These are phyloP conservation scores for Cladochytrium replicatum DNA, from an alignment of 192 early-diverging fungal genomes.

Conservation along the genomic window DNA sequence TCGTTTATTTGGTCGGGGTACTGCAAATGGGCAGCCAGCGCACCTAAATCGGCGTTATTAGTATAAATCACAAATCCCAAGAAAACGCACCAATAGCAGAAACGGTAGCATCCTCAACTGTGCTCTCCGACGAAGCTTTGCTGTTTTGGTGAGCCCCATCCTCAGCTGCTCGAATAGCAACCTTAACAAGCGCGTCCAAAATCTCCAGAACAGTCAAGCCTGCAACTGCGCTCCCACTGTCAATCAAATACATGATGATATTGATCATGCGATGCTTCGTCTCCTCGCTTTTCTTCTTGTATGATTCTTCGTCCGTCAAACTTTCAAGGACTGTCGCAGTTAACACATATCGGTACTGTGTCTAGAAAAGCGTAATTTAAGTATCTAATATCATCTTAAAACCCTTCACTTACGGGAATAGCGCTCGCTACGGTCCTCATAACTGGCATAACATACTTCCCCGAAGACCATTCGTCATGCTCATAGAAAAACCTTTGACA, in stretches of 20 bases:
- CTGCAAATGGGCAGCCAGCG: slow-evolving; percentile 11
- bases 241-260: too few species aligned
- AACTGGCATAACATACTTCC: slow-evolving; percentile 6
- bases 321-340: slow-evolving; percentile 15
- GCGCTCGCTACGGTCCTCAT: slow-evolving; percentile 2
- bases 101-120: too few species aligned
- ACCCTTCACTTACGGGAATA: not conserved
- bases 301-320: slow-evolving; percentile 2
- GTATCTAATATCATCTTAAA: not conserved
- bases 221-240: slow-evolving; percentile 6
- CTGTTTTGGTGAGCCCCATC: too few species aligned
- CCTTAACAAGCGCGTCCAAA: slow-evolving; percentile 15
- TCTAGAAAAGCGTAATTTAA: too few species aligned
- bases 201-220: slow-evolving; percentile 25
- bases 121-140: too few species aligned
- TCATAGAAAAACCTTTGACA: slow-evolving; percentile 19
- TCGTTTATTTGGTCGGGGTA: slow-evolving; percentile 32
- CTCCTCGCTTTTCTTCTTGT: too few species aligned
- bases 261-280: too few species aligned
- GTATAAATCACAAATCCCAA: too few species aligned
- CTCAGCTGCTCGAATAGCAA: too few species aligned
- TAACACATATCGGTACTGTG: slow-evolving; percentile 20
- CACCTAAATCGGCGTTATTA: not conserved
- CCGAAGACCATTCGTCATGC: slow-evolving; percentile 3
- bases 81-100: too few species aligned